Base-by-base conservation (phyloP, 352 stramenopile species). In the Globisporangium spinosum region DNA sequence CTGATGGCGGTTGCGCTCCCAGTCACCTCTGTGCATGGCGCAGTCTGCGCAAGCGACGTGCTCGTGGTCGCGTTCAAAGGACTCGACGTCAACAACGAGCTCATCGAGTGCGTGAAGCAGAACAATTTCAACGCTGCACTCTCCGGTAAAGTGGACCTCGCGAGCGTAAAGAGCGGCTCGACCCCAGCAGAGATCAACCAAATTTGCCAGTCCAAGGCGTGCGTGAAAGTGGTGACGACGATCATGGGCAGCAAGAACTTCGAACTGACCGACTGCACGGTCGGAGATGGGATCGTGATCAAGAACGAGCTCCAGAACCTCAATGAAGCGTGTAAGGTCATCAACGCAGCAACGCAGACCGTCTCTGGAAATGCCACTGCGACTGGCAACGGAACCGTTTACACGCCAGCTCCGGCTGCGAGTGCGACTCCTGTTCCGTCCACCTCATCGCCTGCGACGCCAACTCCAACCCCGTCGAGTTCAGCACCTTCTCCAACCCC, bases 221-320 rank as follows among this genome's bases (percentile, higher is more conserved):
- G 79, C 61, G 68, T 77, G 25, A 84, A 76, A 25, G 75, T 84
- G 45, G 65, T 87, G 29, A 71, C 79, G 47, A 70, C 70, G 25
- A 74, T 87, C 43, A 77, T 83, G 25, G 67, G 38, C 43, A 87
- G 77, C 67, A 72, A 69, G 56, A 82, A 77, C 70, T 87, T 87
- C 45, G 77, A 79, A 51, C 60, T 82, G 35, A 83, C 75, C 49
- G 76, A 87, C 77, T 87, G 78, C 73, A 84, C 80, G 20, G 76
- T 87, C 54, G 76, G 77, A n/a, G 68, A 80, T 43, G 76, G 72
- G 56, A 73, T 81, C 43, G 78, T 84, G 51, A 70, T 87, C 53
- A 82, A 78, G 77, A 69, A 73, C 49, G 72, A 87, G 71, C 77
- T 87, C 40, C 62, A 64, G 29, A 80, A 75, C 47, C 77, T 87